Base-by-base conservation (phyloP, 495 filamentous ascomycete genomes). In the Delitschia confertaspora region DNA sequence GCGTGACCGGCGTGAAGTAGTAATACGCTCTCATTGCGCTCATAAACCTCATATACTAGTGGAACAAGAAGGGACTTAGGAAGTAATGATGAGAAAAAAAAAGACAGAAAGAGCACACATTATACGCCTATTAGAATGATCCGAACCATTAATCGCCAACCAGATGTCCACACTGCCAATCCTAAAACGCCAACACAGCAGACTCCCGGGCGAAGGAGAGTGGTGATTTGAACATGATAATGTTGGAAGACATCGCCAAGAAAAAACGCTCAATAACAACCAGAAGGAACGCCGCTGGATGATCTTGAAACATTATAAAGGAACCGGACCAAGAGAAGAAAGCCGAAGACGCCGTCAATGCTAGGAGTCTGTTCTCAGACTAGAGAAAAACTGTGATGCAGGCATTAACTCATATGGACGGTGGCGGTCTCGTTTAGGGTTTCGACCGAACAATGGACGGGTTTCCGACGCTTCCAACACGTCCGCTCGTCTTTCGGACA, bases 401-500 rank as follows among this genome's bases (percentile, higher is more conserved):
- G 17, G 42, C 42, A 20, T n/a, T 23, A 18, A n/a, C 21, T 24
- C 26, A 17, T 6, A 35, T 23, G 4, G 2, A 38, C 20, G 7
- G 22, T 13, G 3, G 14, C n/a, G 21, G 17, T 30, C 14, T 14
- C 34, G 31, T 17, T 35, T 42, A 44, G 33, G 44, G 24, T 30
- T 48, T 48, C 0, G 36, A 27, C 13, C 50, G 50, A 6, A 38
- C 27, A 10, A 47, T 42, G 19, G 53, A 38, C 7, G 47, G 18
- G 33, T 43, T 57, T 16, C 80, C 78, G 11, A 81, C 67, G 58
- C 88, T 93, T 6, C 87, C 87, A n/a, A 95, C 73, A 6, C 89
- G 76, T n/a, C 87, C 86, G 60, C 88, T 95, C 4, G 82, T 81
- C 68, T 98, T 98, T 40, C 89, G 76, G 18, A 95, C 80, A 10